Evolutionary conservation across 306 rosid genomes (phyloP).

Genomic region (Cucumis cinereus): DNA sequence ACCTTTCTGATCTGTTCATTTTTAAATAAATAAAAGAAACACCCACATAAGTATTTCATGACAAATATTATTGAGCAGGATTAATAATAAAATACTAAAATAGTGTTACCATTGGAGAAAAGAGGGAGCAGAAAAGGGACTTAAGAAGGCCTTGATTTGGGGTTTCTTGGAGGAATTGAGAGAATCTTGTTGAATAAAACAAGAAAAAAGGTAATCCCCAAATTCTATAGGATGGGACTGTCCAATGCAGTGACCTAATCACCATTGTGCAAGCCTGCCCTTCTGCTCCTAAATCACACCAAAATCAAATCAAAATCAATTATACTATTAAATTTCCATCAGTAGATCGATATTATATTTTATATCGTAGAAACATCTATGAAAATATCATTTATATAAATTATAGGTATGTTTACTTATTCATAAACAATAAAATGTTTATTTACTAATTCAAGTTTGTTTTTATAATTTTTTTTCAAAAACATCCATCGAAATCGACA

Average conservation of each 20-base stretch:
- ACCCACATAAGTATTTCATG: background rate
- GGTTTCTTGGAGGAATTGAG: constrained; percentile 46
- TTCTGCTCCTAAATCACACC: constrained; percentile 19
- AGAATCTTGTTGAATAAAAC: constrained; percentile 48
- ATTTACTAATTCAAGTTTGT: too few relatives aligned
- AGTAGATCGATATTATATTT: too few relatives aligned
- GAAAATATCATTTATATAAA: too few relatives aligned
- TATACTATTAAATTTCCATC: too few relatives aligned
- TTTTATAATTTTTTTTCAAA: too few relatives aligned
- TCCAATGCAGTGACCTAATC: constrained; percentile 50
- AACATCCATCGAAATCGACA: too few relatives aligned
- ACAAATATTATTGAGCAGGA: too few relatives aligned
- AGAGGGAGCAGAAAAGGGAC: constrained; percentile 30
- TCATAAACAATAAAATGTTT: too few relatives aligned
- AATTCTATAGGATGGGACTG: constrained; percentile 43
- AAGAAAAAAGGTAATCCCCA: constrained; percentile 62
- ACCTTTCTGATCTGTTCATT: constrained; percentile 25
- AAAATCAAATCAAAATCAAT: background rate
- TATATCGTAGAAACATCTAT: too few relatives aligned
- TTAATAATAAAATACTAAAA: too few relatives aligned
- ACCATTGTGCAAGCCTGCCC: constrained; percentile 56
- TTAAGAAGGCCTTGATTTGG: constrained; percentile 34
- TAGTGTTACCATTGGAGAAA: constrained; percentile 35
- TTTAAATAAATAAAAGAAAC: too few relatives aligned
- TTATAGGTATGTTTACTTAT: too few relatives aligned